Conservation (phyloP, 208 protist genomes). For the Wallacemonas collosoma region DNA sequence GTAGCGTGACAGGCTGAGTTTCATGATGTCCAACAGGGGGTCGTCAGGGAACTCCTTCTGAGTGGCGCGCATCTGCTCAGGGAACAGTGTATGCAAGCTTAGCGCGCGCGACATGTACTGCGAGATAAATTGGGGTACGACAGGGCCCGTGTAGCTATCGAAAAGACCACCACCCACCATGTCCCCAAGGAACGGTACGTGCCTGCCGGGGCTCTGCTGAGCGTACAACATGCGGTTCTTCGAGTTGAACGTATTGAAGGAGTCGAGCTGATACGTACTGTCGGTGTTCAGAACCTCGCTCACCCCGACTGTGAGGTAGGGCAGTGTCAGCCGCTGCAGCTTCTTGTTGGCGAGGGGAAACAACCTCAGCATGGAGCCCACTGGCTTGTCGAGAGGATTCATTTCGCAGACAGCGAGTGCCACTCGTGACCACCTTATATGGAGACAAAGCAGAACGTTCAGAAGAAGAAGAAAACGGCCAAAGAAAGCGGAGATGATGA, state of each 20-base stretch:
- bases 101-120: constrained; percentile 57
- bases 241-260: constrained; percentile 68
- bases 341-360: constrained; percentile 84
- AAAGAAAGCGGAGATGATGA: too few species aligned
- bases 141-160: constrained; percentile 69
- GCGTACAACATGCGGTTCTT: constrained; percentile 51
- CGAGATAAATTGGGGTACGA: constrained; percentile 49
- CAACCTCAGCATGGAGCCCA: constrained; percentile 29
- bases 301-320: constrained; percentile 66
- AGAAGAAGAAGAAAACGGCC: too few species aligned
- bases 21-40: constrained; percentile 60
- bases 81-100: constrained; percentile 63
- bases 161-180: constrained; percentile 67
- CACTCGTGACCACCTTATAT: too few species aligned
- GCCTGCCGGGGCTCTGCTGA: background rate
- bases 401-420: background rate
- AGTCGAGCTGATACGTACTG: constrained; percentile 51
- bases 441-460: too few species aligned
- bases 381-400: background rate
- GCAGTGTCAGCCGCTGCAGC: constrained; percentile 60
- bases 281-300: constrained; percentile 84
- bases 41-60: constrained; percentile 56
- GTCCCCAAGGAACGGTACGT: constrained; percentile 45
- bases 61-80: constrained; percentile 39
- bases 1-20: constrained; percentile 31